Conservation (phyloP, 768 basidiomycete species). For the Leccinum fibrillosum region DNA sequence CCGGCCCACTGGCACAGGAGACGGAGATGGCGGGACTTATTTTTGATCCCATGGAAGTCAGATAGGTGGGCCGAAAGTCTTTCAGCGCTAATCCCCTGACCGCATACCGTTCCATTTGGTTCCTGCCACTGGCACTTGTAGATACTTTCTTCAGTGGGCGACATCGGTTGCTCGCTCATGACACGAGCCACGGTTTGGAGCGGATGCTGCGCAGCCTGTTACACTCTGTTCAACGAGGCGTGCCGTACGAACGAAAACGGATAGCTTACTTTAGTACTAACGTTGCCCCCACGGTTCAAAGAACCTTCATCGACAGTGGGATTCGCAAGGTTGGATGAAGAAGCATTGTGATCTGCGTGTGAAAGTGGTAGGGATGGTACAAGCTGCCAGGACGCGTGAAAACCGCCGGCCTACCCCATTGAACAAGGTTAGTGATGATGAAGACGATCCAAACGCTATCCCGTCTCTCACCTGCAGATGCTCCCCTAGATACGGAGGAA, state of each 20-base stretch:
- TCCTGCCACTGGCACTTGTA: constrained; percentile 6
- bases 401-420: too few species aligned
- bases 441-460: too few species aligned
- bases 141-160: too few species aligned
- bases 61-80: constrained; percentile 13
- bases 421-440: too few species aligned
- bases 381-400: too few species aligned
- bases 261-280: not conserved
- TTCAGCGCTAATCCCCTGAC: not conserved
- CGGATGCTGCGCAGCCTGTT: not conserved
- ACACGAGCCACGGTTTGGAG: not conserved
- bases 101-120: constrained; percentile 1
- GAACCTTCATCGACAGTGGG: too few species aligned
- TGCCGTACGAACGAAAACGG: not conserved
- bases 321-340: too few species aligned
- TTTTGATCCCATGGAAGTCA: constrained; percentile 12
- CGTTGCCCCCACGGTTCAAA: too few species aligned
- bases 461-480: too few species aligned
- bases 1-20: constrained; percentile 11
- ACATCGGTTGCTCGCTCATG: not conserved
- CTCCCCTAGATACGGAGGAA: too few species aligned
- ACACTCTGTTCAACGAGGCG: not conserved
- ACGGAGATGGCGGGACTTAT: not conserved
- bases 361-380: too few species aligned
- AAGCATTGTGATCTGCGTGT: too few species aligned